Conservation (phyloP, 2,329 filamentous ascomycete genomes). For the Tetracladium maxilliforme region DNA sequence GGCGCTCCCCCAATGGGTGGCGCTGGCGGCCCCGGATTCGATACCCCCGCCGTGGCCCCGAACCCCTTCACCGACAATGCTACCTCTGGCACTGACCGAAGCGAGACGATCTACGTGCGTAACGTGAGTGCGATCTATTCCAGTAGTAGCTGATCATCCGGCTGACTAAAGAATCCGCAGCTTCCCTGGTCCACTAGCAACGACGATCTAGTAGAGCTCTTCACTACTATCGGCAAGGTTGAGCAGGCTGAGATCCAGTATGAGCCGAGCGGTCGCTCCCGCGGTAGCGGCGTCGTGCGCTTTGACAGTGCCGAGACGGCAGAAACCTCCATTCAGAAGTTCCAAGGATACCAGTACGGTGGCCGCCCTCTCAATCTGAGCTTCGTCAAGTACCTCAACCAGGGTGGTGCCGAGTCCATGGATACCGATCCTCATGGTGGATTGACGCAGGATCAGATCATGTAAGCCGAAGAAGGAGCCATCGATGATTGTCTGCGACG, state of each 20-base stretch:
- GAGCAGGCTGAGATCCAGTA: slow-evolving; percentile 99
- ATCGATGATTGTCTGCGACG: too few species aligned
- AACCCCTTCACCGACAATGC: slow-evolving; percentile 94
- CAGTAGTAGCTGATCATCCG: slow-evolving; percentile 1
- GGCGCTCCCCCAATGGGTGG: slow-evolving; percentile 16
- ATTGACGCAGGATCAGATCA: slow-evolving; percentile 97
- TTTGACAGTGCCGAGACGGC: slow-evolving; percentile 76
- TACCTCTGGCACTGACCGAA: slow-evolving; percentile 70
- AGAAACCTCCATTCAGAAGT: slow-evolving; percentile 90
- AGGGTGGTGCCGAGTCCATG: slow-evolving; percentile 54
- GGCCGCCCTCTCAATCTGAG: slow-evolving; percentile 84
- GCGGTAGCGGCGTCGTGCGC: slow-evolving; percentile 90
- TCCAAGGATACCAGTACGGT: slow-evolving; percentile 94
- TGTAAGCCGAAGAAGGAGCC: too few species aligned
- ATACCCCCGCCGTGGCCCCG: slow-evolving; percentile 40
- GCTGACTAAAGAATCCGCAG: slow-evolving; percentile 29
- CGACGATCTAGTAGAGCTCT: slow-evolving; percentile 89
- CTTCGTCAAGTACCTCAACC: slow-evolving; percentile 83
- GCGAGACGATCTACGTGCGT: slow-evolving; percentile 82
- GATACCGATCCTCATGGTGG: slow-evolving; percentile 64
- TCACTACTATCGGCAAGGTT: slow-evolving; percentile 95
- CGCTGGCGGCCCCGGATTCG: slow-evolving; percentile 8
- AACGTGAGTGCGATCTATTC: slow-evolving; percentile 52
- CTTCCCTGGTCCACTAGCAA: slow-evolving; percentile 98
- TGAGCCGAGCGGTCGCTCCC: slow-evolving; percentile 87